phyloP scores from a whole-genome alignment of 1,284 basidiomycete species.

The Singerocomus inundabilis region DNA sequence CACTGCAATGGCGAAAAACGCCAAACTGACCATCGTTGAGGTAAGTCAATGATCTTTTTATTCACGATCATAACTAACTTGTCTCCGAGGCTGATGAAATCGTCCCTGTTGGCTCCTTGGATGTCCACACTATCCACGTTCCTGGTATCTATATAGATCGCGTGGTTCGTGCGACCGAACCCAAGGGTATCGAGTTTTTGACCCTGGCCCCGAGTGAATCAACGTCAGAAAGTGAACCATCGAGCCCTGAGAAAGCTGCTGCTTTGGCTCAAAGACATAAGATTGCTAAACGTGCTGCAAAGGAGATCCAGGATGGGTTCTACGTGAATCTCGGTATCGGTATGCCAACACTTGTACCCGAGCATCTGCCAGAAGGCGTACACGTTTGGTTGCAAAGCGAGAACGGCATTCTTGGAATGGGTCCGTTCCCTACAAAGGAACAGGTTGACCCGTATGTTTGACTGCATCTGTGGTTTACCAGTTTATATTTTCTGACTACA shows the following conservation, averaged over 20 bases:
- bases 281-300: conserved; percentile 28
- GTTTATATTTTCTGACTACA: neutral
- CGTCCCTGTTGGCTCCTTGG: conserved; percentile 82
- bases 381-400: conserved; percentile 93
- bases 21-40: conserved; percentile 90
- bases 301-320: conserved; percentile 89
- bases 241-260: conserved; percentile 51
- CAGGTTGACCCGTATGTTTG: conserved; percentile 81
- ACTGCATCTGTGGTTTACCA: neutral
- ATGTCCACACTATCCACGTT: conserved; percentile 82
- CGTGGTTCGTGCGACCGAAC: conserved; percentile 74
- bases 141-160: conserved; percentile 89
- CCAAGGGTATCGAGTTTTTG: conserved; percentile 79
- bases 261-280: conserved; percentile 44
- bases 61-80: conserved; percentile 2
- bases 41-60: conserved; percentile 36
- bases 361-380: conserved; percentile 76
- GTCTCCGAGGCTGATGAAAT: conserved; percentile 79
- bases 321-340: conserved; percentile 82
- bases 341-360: conserved; percentile 93
- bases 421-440: conserved; percentile 85
- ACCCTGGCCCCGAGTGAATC: conserved; percentile 54
- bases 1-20: conserved; percentile 85
- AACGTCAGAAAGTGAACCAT: conserved; percentile 27
- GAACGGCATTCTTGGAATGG: conserved; percentile 95